phyloP scores from a whole-genome alignment of 768 basidiomycete species.

The Zangia roseola region DNA sequence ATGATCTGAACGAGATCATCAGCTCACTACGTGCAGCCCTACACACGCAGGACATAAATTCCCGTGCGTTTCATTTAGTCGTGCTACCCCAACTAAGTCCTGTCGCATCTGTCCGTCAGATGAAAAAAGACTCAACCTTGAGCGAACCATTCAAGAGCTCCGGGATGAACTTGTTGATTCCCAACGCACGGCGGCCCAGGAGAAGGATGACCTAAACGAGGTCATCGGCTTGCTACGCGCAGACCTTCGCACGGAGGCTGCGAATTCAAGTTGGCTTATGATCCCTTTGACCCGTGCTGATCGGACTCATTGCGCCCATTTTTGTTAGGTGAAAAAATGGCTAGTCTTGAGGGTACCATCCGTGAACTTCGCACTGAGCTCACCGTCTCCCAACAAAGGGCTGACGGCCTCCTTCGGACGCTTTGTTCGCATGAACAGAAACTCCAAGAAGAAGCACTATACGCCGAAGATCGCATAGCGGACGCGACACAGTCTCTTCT shows the following conservation, averaged over 20 bases:
- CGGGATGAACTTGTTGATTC: not conserved
- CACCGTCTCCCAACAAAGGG: not conserved
- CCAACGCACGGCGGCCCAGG: not conserved
- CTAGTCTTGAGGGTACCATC: no score
- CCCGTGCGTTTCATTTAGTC: not conserved
- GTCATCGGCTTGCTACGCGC: not conserved
- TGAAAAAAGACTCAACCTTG: not conserved
- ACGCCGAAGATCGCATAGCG: not conserved
- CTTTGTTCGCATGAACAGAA: conserved; percentile 1
- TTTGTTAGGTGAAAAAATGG: not conserved
- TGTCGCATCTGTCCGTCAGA: not conserved
- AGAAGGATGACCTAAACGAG: not conserved
- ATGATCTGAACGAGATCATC: no score
- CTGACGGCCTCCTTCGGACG: not conserved
- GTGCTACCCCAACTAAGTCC: not conserved
- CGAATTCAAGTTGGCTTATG: not conserved
- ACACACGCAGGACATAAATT: not conserved
- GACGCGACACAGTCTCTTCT: conserved; percentile 6
- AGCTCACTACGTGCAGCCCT: not conserved
- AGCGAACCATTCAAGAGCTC: not conserved
- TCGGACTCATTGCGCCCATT: not conserved
- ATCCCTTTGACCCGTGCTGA: no score
- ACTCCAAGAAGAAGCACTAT: conserved; percentile 4
- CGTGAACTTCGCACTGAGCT: no score
- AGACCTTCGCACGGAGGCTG: not conserved